Conservation (phyloP, 768 basidiomycete genomes). For the Candolleomyces aberdarensis region DNA sequence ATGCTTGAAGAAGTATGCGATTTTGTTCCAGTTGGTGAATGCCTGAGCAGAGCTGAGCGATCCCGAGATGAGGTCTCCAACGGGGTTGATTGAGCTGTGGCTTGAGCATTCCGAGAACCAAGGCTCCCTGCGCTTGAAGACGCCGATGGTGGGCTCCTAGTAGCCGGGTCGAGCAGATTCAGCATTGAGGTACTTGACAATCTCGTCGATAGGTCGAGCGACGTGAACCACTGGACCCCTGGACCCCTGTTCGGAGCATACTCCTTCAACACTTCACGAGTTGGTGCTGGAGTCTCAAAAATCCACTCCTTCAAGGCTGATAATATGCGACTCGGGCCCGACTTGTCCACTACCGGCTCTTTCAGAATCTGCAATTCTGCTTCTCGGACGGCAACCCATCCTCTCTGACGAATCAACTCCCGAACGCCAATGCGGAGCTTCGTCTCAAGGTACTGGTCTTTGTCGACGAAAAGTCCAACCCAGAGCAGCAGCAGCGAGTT, state of each 20-base stretch:
- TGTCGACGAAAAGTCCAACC: slow-evolving; percentile 75
- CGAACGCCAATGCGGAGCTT: slow-evolving; percentile 61
- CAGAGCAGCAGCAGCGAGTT: slow-evolving; percentile 69
- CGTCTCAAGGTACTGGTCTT: slow-evolving; percentile 73
- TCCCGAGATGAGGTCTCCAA: slow-evolving; percentile 23
- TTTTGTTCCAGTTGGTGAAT: slow-evolving; percentile 52
- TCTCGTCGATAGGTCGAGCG: slow-evolving; percentile 73
- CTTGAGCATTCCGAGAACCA: slow-evolving; percentile 84
- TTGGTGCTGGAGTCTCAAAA: slow-evolving; percentile 72
- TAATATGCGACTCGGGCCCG: slow-evolving; percentile 55
- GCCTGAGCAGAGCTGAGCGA: slow-evolving; percentile 13
- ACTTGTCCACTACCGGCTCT: slow-evolving; percentile 59
- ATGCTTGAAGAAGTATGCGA: slow-evolving; percentile 84
- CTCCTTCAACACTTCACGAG: slow-evolving; percentile 66
- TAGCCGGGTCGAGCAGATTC: slow-evolving; percentile 85
- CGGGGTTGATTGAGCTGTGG: slow-evolving; percentile 81
- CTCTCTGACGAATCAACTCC: slow-evolving; percentile 75
- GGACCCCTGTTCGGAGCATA: slow-evolving; percentile 61
- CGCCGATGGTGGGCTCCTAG: slow-evolving; percentile 81
- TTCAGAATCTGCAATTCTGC: slow-evolving; percentile 71
- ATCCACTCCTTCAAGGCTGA: slow-evolving; percentile 93
- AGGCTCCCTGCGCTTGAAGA: slow-evolving; percentile 77
- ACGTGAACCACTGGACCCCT: slow-evolving; percentile 85
- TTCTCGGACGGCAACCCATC: slow-evolving; percentile 87
- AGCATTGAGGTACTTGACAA: slow-evolving; percentile 74